Evolutionary conservation across 805 yeast species (phyloP), one percentile per base, ranked within the genome.

Genomic region (Kuraishia capsulata): DNA sequence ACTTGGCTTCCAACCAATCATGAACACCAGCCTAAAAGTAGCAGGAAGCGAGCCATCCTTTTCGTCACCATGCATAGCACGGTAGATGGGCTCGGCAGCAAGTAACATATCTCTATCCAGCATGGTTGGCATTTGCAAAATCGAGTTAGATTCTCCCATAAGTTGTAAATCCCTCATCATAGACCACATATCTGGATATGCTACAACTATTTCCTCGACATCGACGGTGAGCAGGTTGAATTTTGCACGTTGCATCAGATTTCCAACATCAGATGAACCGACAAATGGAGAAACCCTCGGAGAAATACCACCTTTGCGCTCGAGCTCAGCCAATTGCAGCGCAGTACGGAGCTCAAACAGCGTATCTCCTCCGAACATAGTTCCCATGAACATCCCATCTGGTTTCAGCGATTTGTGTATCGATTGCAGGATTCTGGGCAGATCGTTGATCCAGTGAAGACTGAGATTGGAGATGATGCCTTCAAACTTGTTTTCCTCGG

Each of bases 1-100:
- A 39, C 84, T 71, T 45, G 79, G 77, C 54, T 83, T 86, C 95
- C 95, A 86, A 3, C 95, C 95, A 52, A 86, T 82, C 87, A 85
- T 80, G 53, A 80, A 81, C 20, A 85, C 74, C 39, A 86, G 73
- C 43, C 86, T 64, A 59, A 74, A 86, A 1, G 95, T 85, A 8
- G 86, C 88, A 1, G 95, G 95, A n/a, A 85, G 54, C 0, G 76
- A 62, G 1, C 58, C 49, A 46, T 64, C 74, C 13, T 62, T 45
- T 2, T 59, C 62, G 42, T 73, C 84, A 2, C 87, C 88, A 53
- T 86, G 90, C 54, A 86, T 62, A 4, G 74, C 63, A 44, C 67
- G 67, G 55, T 86, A 86, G 26, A 86, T 82, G 20, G 84, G 81
- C 42, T 81, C 81, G 0, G 90, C 79, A 1, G 92, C 86, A n/a